These are phyloP conservation scores for Clohesyomyces aquaticus DNA, from an alignment of 495 filamentous ascomycete genomes.

Conservation along the genomic window DNA sequence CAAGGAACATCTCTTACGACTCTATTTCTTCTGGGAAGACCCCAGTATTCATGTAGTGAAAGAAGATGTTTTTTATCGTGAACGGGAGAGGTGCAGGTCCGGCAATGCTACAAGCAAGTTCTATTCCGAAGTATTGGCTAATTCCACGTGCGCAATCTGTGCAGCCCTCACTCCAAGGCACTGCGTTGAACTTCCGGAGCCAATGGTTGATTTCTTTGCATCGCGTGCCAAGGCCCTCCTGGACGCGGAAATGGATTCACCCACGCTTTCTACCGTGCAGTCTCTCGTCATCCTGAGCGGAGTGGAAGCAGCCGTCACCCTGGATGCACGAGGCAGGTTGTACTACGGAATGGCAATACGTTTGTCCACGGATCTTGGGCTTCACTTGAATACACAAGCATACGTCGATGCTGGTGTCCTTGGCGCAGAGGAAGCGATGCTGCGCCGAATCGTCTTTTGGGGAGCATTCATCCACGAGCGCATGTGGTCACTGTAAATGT, in stretches of 20 bases:
- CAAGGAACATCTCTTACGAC: conserved; percentile 52
- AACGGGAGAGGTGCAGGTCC: too few relatives aligned
- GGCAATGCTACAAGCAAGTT: too few relatives aligned
- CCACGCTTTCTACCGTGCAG: conserved; percentile 57
- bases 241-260: conserved; percentile 56
- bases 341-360: conserved; percentile 61
- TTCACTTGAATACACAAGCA: conserved; percentile 55
- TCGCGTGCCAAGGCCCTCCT: conserved; percentile 55
- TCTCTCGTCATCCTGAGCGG: conserved; percentile 55
- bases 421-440: conserved; percentile 51
- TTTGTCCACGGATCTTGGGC: conserved; percentile 55
- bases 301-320: conserved; percentile 53
- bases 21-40: conserved; percentile 60
- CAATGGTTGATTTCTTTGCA: conserved; percentile 55
- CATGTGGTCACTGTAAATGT: conserved; percentile 46
- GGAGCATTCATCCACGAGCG: conserved; percentile 52
- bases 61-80: too few relatives aligned
- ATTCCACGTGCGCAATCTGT: conserved; percentile 57
- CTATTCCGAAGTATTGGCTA: conserved; percentile 56
- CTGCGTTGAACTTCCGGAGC: too few relatives aligned
- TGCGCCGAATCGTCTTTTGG: conserved; percentile 55
- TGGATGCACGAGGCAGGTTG: conserved; percentile 57
- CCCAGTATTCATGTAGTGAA: conserved; percentile 56
- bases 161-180: too few relatives aligned
- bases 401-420: conserved; percentile 54